Base-by-base conservation (phyloP, 768 basidiomycete genomes). In the Ramaria sp. region DNA sequence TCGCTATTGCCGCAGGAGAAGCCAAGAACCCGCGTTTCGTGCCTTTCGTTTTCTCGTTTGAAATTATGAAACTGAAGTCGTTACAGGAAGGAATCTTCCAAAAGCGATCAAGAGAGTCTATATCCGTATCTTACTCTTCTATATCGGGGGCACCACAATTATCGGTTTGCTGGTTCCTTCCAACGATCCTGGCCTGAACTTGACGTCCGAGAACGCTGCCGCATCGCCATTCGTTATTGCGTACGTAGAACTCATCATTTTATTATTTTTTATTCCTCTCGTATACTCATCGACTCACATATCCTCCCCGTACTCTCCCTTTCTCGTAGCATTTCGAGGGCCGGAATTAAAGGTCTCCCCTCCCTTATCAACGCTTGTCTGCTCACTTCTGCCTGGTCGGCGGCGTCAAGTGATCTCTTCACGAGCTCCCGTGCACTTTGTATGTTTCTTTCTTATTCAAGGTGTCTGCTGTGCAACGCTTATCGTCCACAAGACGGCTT, bases 1-100 rank as follows among this genome's bases (percentile, higher is more conserved):
- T 95, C 39, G 90, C 88, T 5, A 86, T 86, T 60, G 88, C 89
- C 56, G 88, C 88, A 24, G 89, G 84, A n/a, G 90, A 91, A 66
- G 84, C 89, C 0, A 90, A 86, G 68, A 94, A 94, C 68, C 92
- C 92, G 5, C 73, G 69, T 50, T n/a, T 55, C 24, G 51, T 51
- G 15, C 10, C 22, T 48, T 10, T 10, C 16, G 22, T 37, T 1
- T 16, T n/a, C 47, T 16, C 47, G 49, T 30, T 24, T 34, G 22
- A 42, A 5, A 22, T 9, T 13, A 7, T n/a, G 16, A 24, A 22
- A n/a, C n/a, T 32, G 28, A 34, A 1, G 3, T 13, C 13, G 13
- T 8, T 16, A 24, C 24, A 58, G 56, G 88, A 24, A 75, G 74
- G 38, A 81, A 78, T 63, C 68, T 85, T 20, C 83, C 83, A 5